phyloP scores from a whole-genome alignment of 1,284 basidiomycete genomes.

The Moesziomyces parantarcticus region DNA sequence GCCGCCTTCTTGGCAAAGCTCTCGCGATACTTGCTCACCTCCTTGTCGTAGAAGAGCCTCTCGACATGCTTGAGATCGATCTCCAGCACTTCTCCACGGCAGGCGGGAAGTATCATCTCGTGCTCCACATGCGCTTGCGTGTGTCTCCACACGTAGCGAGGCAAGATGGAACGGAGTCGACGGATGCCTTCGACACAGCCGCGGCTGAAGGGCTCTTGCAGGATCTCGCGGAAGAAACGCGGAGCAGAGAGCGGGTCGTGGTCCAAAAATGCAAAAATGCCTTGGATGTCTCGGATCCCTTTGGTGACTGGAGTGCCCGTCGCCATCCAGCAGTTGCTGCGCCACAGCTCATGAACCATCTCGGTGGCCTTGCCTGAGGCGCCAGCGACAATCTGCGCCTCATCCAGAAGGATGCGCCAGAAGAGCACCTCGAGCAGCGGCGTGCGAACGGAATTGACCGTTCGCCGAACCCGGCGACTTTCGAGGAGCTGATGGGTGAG shows the following conservation, averaged over 20 bases:
- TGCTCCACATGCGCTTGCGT: conserved; percentile 48
- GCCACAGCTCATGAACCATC: conserved; percentile 53
- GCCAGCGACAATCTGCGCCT: conserved; percentile 51
- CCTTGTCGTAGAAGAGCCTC: conserved; percentile 52
- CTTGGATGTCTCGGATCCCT: conserved; percentile 49
- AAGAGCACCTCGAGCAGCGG: conserved; percentile 54
- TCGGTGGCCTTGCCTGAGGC: conserved; percentile 40
- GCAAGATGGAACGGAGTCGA: conserved; percentile 34
- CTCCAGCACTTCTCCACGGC: conserved; percentile 38
- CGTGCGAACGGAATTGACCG: conserved; percentile 16
- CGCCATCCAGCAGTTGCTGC: conserved; percentile 55
- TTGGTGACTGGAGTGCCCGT: conserved; percentile 50
- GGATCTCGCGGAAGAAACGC: conserved; percentile 43
- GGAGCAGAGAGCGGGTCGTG: conserved; percentile 44
- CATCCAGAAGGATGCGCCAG: conserved; percentile 52
- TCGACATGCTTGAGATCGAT: conserved; percentile 48
- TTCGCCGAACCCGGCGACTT: conserved; percentile 23
- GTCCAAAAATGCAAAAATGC: conserved; percentile 52
- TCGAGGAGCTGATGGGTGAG: conserved; percentile 41
- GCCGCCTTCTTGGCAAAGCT: conserved; percentile 25
- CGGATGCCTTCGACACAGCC: conserved; percentile 49
- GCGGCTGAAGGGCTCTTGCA: conserved; percentile 40
- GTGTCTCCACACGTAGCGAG: conserved; percentile 53
- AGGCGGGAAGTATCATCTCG: conserved; percentile 44
- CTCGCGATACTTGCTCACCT: conserved; percentile 34